phyloP scores from a whole-genome alignment of 805 yeast genomes.

The Hanseniaspora osmophila region DNA sequence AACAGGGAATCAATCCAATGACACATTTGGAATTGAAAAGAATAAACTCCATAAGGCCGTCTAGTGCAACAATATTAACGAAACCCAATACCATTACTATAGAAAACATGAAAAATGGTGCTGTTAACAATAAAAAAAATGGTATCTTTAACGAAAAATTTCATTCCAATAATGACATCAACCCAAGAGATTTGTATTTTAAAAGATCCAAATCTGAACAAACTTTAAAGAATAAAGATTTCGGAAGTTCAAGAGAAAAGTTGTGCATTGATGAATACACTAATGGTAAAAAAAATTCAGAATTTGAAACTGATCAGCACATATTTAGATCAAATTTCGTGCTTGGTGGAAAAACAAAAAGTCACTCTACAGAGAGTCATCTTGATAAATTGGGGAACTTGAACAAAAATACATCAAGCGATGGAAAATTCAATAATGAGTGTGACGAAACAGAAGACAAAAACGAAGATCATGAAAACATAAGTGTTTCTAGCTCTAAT shows the following conservation, averaged over 20 bases:
- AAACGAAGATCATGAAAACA: neutral
- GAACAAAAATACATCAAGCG: too few relatives aligned
- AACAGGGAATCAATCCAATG: slow-evolving; percentile 9
- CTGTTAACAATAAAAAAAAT: neutral
- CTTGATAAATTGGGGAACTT: too few relatives aligned
- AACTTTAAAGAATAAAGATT: neutral
- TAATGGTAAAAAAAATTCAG: too few relatives aligned
- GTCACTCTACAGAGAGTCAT: too few relatives aligned
- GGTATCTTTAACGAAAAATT: too few relatives aligned
- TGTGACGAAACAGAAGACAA: neutral
- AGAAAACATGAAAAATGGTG: neutral
- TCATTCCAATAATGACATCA: too few relatives aligned
- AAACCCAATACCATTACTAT: neutral
- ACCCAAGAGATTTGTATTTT: neutral
- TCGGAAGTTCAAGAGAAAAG: neutral
- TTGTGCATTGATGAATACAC: too few relatives aligned
- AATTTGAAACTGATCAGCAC: too few relatives aligned
- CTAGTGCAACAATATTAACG: slow-evolving; percentile 6
- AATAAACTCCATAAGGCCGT: slow-evolving; percentile 9
- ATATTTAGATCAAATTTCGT: too few relatives aligned
- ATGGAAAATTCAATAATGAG: neutral
- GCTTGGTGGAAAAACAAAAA: too few relatives aligned
- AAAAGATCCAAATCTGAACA: neutral
- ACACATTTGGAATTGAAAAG: slow-evolving; percentile 11
- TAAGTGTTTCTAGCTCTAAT: slow-evolving; percentile 8